phyloP scores from a whole-genome alignment of 768 basidiomycete species.

The Cystofilobasidium macerans region DNA sequence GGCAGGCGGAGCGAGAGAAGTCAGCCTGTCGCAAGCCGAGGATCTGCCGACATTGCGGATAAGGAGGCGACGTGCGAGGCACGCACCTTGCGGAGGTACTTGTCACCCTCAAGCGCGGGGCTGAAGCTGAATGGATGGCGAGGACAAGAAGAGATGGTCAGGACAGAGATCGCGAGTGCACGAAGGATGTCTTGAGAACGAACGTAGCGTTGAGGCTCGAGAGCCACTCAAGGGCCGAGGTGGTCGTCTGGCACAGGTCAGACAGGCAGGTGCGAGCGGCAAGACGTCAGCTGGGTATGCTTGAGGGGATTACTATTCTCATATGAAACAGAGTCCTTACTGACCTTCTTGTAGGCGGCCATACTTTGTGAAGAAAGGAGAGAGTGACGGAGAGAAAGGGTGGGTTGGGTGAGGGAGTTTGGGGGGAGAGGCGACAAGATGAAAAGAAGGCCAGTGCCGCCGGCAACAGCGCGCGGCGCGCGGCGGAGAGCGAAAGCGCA shows the following conservation, averaged over 20 bases:
- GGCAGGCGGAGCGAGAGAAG: neutral
- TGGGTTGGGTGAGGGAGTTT: neutral
- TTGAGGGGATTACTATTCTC: no score
- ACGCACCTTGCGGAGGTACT: constrained; percentile 79
- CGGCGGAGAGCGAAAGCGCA: no score
- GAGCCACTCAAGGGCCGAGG: constrained; percentile 78
- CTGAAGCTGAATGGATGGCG: constrained; percentile 41
- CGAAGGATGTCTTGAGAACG: neutral
- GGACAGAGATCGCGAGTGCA: neutral
- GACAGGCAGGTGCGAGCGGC: no score
- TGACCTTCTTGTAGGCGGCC: neutral
- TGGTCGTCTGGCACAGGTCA: constrained; percentile 20
- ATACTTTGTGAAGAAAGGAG: neutral
- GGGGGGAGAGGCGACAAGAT: neutral
- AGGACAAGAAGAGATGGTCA: neutral
- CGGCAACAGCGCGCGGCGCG: no score
- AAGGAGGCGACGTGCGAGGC: neutral
- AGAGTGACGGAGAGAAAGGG: neutral
- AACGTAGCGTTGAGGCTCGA: constrained; percentile 62
- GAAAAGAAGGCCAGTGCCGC: neutral
- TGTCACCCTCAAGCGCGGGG: constrained; percentile 63
- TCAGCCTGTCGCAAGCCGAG: neutral
- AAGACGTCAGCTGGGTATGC: no score
- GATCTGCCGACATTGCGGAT: neutral
- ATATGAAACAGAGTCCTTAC: no score